Percentiles rank a stretch among this genome's conserved stretches.
phyloP scores from a whole-genome alignment of 805 yeast species.

The Candida pseudofarinosa region DNA sequence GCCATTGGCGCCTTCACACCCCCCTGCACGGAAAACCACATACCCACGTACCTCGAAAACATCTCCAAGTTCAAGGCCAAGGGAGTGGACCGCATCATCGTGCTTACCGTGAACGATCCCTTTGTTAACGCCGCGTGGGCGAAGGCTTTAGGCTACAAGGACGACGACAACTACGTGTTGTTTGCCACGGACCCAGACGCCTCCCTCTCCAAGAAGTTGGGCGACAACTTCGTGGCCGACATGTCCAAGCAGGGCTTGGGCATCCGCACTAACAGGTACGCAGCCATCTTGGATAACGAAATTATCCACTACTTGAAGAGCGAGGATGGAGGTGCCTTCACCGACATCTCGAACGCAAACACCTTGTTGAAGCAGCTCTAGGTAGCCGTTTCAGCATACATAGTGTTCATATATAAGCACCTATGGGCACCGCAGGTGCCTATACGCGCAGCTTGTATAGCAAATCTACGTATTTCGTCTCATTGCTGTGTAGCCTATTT shows the following conservation, averaged over 20 bases:
- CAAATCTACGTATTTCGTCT: too few relatives aligned
- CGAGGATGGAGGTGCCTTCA: slow-evolving; percentile 23
- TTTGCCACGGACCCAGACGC: slow-evolving; percentile 69
- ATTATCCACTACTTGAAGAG: slow-evolving; percentile 30
- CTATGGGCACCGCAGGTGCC: too few relatives aligned
- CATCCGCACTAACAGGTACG: slow-evolving; percentile 65
- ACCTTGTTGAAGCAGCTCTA: slow-evolving; percentile 19
- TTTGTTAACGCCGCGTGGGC: slow-evolving; percentile 72
- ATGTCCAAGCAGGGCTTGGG: slow-evolving; percentile 52
- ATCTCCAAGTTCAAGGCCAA: slow-evolving; percentile 49
- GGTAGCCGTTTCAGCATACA: neutral
- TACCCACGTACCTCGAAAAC: slow-evolving; percentile 60
- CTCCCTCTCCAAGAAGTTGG: slow-evolving; percentile 54
- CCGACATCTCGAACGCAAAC: slow-evolving; percentile 22
- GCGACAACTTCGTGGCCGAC: slow-evolving; percentile 47
- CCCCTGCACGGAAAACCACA: slow-evolving; percentile 67
- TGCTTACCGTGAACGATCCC: slow-evolving; percentile 66
- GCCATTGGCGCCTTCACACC: slow-evolving; percentile 91
- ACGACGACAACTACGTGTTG: slow-evolving; percentile 32
- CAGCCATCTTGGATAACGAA: slow-evolving; percentile 57
- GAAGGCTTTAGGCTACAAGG: slow-evolving; percentile 42
- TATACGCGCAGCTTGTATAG: too few relatives aligned
- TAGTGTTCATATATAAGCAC: too few relatives aligned
- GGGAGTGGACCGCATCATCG: slow-evolving; percentile 60
- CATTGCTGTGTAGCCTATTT: too few relatives aligned